Evolutionary conservation across 768 basidiomycete genomes (phyloP).

Genomic region (Lentinula detonsa): DNA sequence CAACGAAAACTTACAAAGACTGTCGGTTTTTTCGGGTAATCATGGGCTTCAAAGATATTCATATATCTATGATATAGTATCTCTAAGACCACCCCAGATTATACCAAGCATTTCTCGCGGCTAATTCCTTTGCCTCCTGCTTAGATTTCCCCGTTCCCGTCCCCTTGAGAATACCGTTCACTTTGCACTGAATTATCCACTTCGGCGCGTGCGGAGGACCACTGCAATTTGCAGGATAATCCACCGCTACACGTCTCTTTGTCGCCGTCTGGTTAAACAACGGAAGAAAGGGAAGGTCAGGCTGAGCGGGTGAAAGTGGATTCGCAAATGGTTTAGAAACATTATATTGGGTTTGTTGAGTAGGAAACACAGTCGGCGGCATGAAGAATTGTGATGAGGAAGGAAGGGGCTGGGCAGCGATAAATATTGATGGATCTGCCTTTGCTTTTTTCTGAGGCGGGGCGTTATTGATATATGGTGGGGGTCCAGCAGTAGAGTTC

Average conservation of each 20-base stretch:
- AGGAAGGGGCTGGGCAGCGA: constrained; percentile 24
- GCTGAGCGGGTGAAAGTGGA: constrained; percentile 60
- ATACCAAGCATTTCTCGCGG: constrained; percentile 64
- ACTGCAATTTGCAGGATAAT: constrained; percentile 52
- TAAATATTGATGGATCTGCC: constrained; percentile 24
- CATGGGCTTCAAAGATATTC: too few species aligned
- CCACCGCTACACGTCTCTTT: constrained; percentile 57
- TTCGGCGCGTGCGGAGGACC: constrained; percentile 65
- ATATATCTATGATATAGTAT: too few species aligned
- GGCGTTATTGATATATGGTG: constrained; percentile 17
- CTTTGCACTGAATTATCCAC: constrained; percentile 55
- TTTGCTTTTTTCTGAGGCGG: constrained; percentile 33
- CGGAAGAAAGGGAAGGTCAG: constrained; percentile 58
- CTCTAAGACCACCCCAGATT: constrained; percentile 66
- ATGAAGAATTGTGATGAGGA: constrained; percentile 12
- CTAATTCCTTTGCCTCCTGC: constrained; percentile 74
- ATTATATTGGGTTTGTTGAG: constrained; percentile 16
- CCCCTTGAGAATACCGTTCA: constrained; percentile 67
- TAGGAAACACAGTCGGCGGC: constrained; percentile 11
- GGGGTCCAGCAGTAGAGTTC: constrained; percentile 5
- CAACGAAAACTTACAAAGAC: not conserved
- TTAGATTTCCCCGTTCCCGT: constrained; percentile 61
- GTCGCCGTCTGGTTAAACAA: constrained; percentile 70
- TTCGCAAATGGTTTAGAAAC: constrained; percentile 29
- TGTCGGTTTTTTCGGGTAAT: not conserved